These are phyloP conservation scores for Xylariaceae sp. DNA, from an alignment of 2,329 filamentous ascomycete species.

Conservation along the genomic window DNA sequence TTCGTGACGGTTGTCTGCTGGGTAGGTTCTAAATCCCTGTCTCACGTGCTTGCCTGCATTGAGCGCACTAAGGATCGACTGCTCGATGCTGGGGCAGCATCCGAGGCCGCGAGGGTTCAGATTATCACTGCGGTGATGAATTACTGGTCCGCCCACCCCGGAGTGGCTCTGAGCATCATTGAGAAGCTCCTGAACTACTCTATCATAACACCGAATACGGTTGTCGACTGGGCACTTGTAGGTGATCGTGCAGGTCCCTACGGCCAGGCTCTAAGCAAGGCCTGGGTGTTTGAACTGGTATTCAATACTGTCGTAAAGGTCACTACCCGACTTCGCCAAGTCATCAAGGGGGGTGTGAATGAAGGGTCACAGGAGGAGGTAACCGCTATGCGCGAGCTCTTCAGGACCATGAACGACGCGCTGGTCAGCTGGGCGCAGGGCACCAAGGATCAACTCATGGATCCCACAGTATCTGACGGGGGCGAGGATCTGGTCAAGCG, in stretches of 20 bases:
- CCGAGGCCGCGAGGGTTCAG: conserved; percentile 72
- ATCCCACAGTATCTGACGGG: conserved; percentile 44
- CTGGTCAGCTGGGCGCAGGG: conserved; percentile 67
- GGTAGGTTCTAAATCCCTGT: conserved; percentile 91
- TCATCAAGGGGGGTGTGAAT: conserved; percentile 57
- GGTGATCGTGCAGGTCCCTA: conserved; percentile 46
- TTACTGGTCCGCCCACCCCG: conserved; percentile 91
- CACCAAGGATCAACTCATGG: conserved; percentile 69
- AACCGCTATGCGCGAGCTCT: conserved; percentile 70
- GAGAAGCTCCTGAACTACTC: conserved; percentile 98
- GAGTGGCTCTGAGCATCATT: conserved; percentile 84
- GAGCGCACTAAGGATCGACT: conserved; percentile 90
- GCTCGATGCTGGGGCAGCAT: conserved; percentile 68
- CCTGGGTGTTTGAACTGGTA: conserved; percentile 85
- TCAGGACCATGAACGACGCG: conserved; percentile 73
- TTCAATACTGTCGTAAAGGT: conserved; percentile 86
- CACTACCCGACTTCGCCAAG: conserved; percentile 76
- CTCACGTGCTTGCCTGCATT: conserved; percentile 91
- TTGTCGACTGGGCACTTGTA: conserved; percentile 84
- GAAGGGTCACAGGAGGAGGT: conserved; percentile 57
- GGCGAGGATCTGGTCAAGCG: conserved; percentile 63
- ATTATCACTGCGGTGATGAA: conserved; percentile 86
- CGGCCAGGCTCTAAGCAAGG: conserved; percentile 63
- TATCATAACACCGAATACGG: conserved; percentile 77
- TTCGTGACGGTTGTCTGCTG: conserved; percentile 92